Conservation (phyloP, 371 early-diverging fungal genomes). For the Parasitella parasitica region DNA sequence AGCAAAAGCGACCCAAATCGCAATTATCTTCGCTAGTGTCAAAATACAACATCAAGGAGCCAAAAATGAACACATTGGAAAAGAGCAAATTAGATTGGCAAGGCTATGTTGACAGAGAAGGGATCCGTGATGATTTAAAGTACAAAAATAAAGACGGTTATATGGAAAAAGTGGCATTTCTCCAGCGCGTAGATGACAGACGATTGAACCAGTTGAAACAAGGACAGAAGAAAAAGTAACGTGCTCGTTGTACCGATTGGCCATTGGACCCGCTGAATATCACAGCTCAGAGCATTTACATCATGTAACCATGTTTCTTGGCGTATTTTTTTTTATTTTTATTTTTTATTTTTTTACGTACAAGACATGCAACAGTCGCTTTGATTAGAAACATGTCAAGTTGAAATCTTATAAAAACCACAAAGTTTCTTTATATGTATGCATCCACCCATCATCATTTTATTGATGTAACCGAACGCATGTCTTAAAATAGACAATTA, state of each 20-base stretch:
- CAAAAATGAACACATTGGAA: constrained; percentile 72
- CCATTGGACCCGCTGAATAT: not conserved
- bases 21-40: constrained; percentile 54
- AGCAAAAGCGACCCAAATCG: constrained; percentile 46
- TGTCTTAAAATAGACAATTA: constrained; percentile 11
- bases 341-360: too few relatives aligned
- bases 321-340: not conserved
- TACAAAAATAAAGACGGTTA: constrained; percentile 73
- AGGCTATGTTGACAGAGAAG: constrained; percentile 63
- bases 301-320: not conserved
- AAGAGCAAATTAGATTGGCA: constrained; percentile 75
- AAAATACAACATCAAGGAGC: constrained; percentile 64
- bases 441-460: too few relatives aligned
- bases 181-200: constrained; percentile 60
- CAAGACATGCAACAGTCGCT: not conserved
- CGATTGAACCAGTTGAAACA: constrained; percentile 45
- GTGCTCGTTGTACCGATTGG: not conserved
- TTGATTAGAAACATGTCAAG: not conserved
- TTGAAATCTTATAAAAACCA: not conserved
- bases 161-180: constrained; percentile 64
- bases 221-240: constrained; percentile 33
- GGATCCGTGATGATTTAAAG: constrained; percentile 65
- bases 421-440: not conserved
- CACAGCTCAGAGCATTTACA: not conserved
- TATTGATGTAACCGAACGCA: not conserved